phyloP scores from a whole-genome alignment of 257 asterid genomes.

The Primulina huaijiensis region DNA sequence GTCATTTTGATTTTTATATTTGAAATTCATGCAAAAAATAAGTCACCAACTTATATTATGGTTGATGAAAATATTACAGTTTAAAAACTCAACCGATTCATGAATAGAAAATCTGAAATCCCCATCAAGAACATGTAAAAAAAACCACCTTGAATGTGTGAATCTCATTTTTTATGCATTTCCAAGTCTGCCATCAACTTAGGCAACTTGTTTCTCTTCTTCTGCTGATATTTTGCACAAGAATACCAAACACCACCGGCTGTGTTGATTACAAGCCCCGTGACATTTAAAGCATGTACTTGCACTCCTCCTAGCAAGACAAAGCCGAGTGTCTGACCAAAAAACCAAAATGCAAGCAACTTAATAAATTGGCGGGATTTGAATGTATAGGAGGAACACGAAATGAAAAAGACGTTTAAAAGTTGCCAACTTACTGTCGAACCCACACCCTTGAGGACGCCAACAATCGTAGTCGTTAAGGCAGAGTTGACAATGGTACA shows the following conservation, averaged over 20 bases:
- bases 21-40: not conserved
- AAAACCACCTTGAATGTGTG: conserved; percentile 1
- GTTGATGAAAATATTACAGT: too few relatives aligned
- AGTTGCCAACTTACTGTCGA: conserved; percentile 62
- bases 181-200: conserved; percentile 50
- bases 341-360: conserved; percentile 4
- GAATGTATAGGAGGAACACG: not conserved
- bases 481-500: conserved; percentile 98
- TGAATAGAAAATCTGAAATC: not conserved
- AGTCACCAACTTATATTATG: not conserved
- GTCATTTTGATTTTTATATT: too few relatives aligned
- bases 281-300: conserved; percentile 75
- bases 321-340: conserved; percentile 71
- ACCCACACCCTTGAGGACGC: conserved; percentile 96
- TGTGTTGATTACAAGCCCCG: conserved; percentile 83
- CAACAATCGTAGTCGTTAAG: conserved; percentile 93
- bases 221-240: conserved; percentile 70
- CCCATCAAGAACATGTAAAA: not conserved
- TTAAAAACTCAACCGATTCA: not conserved
- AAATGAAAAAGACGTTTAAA: not conserved
- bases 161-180: conserved; percentile 47
- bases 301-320: conserved; percentile 83
- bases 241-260: conserved; percentile 95
- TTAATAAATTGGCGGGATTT: conserved; percentile 9
- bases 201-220: conserved; percentile 59